Base-by-base conservation (phyloP, 768 basidiomycete species). In the Phaeotremella fagi region DNA sequence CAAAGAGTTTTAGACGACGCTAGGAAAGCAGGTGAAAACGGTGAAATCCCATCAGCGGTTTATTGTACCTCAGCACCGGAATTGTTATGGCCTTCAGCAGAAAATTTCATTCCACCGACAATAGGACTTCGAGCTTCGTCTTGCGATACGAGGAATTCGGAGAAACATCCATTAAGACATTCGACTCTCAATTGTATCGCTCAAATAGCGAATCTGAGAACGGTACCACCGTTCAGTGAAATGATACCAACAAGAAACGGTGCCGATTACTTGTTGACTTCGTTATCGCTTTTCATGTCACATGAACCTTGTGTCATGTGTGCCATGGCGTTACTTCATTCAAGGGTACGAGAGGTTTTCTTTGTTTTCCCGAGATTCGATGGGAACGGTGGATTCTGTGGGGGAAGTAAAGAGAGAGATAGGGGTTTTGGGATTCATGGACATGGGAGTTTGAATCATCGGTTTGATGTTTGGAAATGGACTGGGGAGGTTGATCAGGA, bases 271-370 rank as follows among this genome's bases (percentile, higher is more conserved):
- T 84, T 97, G 38, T 79, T 98, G 23, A 97, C 90, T 0, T 83
- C 84, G 1, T 80, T 84, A 16, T 83, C 84, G 1, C 78, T 97
- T 23, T 98, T 98, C 77, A 82, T 83, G 48, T 89, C 90, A 9
- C 94, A 99, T 75, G 95, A 99, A 64, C 95, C 95, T 0, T 99
- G 95, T 63, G 81, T 99, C 52, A 90, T 98, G 89, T 99, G 95
- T 73, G 83, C 85, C 64, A 99, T 99, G 95, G 89, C 91, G 1
- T 76, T 98, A 20, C 77, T 95, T 4, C 95, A 99, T 74, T 91
- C 88, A 1, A 82, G 95, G n/a, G 89, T 97, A 51, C 85, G 86
- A 63, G 84, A 90, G 55, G 81, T 98, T 4, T 80, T 75, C 45
- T 78, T 74, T 67, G 69, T 97, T 28, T 68, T 82, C 23, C 81